Evolutionary conservation across 2,329 filamentous ascomycete genomes (phyloP).

Genomic region (Beauveria medogensis): DNA sequence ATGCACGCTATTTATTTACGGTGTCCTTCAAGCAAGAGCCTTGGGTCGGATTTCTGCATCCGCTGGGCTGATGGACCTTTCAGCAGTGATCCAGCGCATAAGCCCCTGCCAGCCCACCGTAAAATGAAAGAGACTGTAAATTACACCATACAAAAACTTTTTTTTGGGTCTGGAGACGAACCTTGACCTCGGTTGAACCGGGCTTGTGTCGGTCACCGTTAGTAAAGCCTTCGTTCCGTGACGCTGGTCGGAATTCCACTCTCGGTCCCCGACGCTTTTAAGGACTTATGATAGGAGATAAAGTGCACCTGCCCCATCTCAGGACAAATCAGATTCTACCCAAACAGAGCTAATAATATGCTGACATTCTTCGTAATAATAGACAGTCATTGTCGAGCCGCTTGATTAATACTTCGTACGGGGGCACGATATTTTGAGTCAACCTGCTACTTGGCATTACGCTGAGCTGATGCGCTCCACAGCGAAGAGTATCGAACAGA

Average conservation of each 20-base stretch:
- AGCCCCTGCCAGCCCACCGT: constrained; percentile 5
- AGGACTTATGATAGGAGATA: constrained; percentile 11
- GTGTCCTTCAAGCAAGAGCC: background rate
- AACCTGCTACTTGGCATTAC: background rate
- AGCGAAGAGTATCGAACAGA: background rate
- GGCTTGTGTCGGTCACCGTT: constrained; percentile 13
- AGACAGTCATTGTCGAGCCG: background rate
- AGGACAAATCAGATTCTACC: background rate
- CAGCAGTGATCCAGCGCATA: background rate
- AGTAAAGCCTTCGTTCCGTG: constrained; percentile 6
- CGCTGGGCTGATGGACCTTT: background rate
- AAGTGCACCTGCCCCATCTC: background rate
- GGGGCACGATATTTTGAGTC: background rate
- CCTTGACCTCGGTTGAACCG: constrained; percentile 13
- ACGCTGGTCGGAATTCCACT: background rate
- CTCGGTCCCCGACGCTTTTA: constrained; percentile 10
- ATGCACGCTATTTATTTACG: background rate
- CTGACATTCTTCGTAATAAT: constrained; percentile 7
- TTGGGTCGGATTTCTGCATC: background rate
- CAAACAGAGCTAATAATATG: constrained; percentile 1
- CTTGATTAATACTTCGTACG: background rate
- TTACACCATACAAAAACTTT: constrained; percentile 3
- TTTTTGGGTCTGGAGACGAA: constrained; percentile 7
- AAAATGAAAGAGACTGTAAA: constrained; percentile 4
- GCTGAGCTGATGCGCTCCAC: too few relatives aligned